Evolutionary conservation across 331 rosid species (phyloP).

Genomic region (Arachis monticola): DNA sequence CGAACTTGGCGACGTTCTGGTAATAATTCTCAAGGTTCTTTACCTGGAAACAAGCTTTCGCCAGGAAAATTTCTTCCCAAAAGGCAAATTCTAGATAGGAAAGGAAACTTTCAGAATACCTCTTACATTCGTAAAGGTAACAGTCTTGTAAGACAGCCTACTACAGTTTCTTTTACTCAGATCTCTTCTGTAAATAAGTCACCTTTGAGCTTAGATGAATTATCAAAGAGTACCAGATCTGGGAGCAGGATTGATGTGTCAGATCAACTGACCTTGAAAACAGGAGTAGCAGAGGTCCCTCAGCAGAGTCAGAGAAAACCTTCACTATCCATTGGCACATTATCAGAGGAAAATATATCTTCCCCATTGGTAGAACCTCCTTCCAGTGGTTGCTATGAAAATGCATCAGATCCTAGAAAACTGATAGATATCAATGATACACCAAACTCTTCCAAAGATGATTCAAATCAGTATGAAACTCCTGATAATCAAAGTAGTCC

Average conservation of each 20-base stretch:
- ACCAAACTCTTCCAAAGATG: constrained; percentile 49
- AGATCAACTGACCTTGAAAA: constrained; percentile 43
- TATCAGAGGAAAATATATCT: constrained; percentile 48
- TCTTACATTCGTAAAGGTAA: constrained; percentile 95
- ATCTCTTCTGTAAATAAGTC: constrained; percentile 45
- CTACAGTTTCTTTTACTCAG: constrained; percentile 56
- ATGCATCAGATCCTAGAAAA: constrained; percentile 47
- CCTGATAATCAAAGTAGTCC: constrained; percentile 53
- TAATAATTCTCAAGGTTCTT: constrained; percentile 45
- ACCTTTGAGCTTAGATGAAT: constrained; percentile 53
- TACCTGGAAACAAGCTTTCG: constrained; percentile 47
- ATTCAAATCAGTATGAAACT: constrained; percentile 43
- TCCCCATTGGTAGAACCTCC: constrained; percentile 51
- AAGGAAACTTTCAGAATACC: constrained; percentile 60
- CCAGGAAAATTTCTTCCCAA: constrained; percentile 51
- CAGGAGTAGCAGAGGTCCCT: constrained; percentile 45
- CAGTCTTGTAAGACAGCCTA: constrained; percentile 77
- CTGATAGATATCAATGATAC: constrained; percentile 45
- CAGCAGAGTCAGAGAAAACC: constrained; percentile 55
- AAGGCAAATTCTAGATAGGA: constrained; percentile 54
- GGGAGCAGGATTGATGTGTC: constrained; percentile 50
- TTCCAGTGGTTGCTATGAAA: constrained; percentile 52
- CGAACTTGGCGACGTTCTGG: constrained; percentile 75
- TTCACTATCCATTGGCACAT: constrained; percentile 42
- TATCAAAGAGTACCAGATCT: constrained; percentile 48